phyloP scores from a whole-genome alignment of 495 filamentous ascomycete genomes.

The Haplographium delicatum region DNA sequence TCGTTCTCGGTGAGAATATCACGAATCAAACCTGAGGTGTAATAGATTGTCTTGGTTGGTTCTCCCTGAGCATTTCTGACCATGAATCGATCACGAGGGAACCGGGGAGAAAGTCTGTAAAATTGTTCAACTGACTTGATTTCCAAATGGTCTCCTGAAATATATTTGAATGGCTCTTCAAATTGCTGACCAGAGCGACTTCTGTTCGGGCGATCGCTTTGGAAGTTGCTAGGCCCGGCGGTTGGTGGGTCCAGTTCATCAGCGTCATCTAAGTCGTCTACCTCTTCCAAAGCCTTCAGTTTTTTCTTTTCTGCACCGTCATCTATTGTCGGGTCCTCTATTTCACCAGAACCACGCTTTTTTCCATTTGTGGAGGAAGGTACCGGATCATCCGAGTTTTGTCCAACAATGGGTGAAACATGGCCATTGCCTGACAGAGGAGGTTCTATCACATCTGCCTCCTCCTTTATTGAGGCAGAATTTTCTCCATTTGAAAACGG shows the following conservation, averaged over 20 bases:
- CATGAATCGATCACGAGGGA: constrained; percentile 89
- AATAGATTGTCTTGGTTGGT: constrained; percentile 88
- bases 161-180: constrained; percentile 91
- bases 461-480: constrained; percentile 37
- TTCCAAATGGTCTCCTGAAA: constrained; percentile 65
- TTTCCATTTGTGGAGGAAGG: constrained; percentile 4
- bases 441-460: constrained; percentile 42
- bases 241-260: constrained; percentile 36
- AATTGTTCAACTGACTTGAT: constrained; percentile 70
- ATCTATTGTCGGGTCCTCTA: constrained; percentile 11
- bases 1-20: constrained; percentile 81
- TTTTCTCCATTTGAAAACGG: constrained; percentile 19
- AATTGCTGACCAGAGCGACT: constrained; percentile 43
- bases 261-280: constrained; percentile 25
- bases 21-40: constrained; percentile 77
- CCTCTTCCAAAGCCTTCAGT: constrained; percentile 31
- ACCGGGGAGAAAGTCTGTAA: constrained; percentile 74
- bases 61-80: constrained; percentile 83
- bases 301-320: constrained; percentile 11
- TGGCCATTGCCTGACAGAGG: constrained; percentile 33
- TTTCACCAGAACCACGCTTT: constrained; percentile 13
- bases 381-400: constrained; percentile 19
- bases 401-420: constrained; percentile 15
- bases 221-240: constrained; percentile 31
- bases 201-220: constrained; percentile 17